Evolutionary conservation across 208 protist genomes (phyloP).

Genomic region (Sergeia podlipaevii): DNA sequence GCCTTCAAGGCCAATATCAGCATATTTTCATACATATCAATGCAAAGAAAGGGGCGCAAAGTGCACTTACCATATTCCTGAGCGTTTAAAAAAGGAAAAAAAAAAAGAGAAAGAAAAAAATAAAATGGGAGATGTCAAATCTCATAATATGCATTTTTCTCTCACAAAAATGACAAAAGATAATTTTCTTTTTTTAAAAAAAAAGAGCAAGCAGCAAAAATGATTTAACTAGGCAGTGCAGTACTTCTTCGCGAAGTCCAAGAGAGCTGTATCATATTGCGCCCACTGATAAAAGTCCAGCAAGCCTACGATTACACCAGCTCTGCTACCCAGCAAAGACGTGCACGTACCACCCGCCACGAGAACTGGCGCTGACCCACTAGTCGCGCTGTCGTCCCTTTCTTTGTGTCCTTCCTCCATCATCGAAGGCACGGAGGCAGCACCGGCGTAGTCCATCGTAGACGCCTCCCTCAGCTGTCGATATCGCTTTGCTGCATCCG

Average conservation of each 20-base stretch:
- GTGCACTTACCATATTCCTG: too few species aligned
- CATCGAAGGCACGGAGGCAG: constrained; percentile 1
- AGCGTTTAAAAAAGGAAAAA: too few species aligned
- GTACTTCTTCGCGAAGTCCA: constrained; percentile 52
- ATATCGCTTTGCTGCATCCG: constrained; percentile 50
- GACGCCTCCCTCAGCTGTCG: constrained; percentile 57
- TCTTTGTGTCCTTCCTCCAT: constrained; percentile 1
- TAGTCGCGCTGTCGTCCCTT: neutral
- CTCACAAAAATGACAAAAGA: too few species aligned
- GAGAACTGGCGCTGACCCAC: neutral
- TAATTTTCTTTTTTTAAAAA: constrained; percentile 10
- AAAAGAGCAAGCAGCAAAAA: constrained; percentile 2
- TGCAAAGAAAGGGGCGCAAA: too few species aligned
- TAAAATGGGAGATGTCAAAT: too few species aligned
- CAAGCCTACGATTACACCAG: constrained; percentile 51
- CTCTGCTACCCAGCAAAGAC: constrained; percentile 7
- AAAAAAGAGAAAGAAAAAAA: too few species aligned
- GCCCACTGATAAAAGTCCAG: constrained; percentile 89
- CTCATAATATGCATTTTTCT: too few species aligned
- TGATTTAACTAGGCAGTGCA: constrained; percentile 16
- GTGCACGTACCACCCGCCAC: neutral
- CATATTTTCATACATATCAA: too few species aligned
- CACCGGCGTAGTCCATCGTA: constrained; percentile 31
- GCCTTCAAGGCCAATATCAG: too few species aligned
- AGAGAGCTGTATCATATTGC: constrained; percentile 68